Evolutionary conservation across 176 grass and related monocot genomes (phyloP).

Genomic region (Paspalum notatum): DNA sequence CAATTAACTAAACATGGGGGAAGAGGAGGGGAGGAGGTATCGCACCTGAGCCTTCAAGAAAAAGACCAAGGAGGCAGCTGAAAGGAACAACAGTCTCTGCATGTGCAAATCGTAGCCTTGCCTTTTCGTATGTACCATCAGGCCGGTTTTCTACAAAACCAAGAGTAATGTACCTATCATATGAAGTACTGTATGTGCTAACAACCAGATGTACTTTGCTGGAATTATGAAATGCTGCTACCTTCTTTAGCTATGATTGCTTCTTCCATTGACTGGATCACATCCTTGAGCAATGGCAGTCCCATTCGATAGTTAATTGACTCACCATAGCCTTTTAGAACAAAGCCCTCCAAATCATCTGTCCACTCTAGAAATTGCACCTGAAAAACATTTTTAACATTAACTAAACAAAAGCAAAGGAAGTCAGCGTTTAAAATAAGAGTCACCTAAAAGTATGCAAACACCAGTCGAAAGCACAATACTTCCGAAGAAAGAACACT

Average conservation of each 20-base stretch:
- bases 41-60: conserved; percentile 80
- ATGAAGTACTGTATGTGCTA: not conserved
- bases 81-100: conserved; percentile 95
- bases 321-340: conserved; percentile 94
- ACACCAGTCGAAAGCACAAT: not conserved
- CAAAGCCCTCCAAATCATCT: conserved; percentile 93
- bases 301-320: conserved; percentile 97
- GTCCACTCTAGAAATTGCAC: conserved; percentile 86
- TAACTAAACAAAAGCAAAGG: not conserved
- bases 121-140: conserved; percentile 79
- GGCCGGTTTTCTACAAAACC: conserved; percentile 52
- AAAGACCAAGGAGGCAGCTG: conserved; percentile 89
- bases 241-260: conserved; percentile 83
- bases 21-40: conserved; percentile 3
- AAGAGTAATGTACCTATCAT: conserved; percentile 10
- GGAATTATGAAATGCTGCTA: conserved; percentile 27
- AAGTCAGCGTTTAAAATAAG: not conserved
- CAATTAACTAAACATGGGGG: too few relatives aligned
- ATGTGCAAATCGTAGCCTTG: conserved; percentile 94
- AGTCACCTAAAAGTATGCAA: not conserved
- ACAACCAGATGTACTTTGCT: conserved; percentile 5
- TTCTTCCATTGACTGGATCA: conserved; percentile 89
- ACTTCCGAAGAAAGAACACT: conserved; percentile 19
- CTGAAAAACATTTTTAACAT: conserved; percentile 49
- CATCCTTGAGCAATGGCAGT: conserved; percentile 76